Conservation (phyloP, 2,329 filamentous ascomycete species). For the Colletotrichum cereale region DNA sequence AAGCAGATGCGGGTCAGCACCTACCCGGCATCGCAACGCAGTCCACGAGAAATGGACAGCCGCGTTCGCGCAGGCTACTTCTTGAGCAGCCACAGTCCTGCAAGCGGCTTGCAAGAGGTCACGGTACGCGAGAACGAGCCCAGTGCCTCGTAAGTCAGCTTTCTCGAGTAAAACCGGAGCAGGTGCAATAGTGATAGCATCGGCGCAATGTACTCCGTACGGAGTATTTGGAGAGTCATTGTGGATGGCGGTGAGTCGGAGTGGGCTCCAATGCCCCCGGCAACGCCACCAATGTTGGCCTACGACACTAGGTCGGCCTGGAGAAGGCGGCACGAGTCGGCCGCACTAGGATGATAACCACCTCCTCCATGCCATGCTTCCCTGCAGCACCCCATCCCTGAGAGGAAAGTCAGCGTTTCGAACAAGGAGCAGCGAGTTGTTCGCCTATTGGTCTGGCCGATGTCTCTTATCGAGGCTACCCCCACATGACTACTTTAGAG, state of each 20-base stretch:
- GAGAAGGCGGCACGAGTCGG: conserved; percentile 32
- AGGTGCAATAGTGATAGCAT: conserved; percentile 16
- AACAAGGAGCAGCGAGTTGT: conserved; percentile 17
- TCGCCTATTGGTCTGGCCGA: conserved; percentile 25
- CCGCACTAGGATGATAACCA: conserved; percentile 27
- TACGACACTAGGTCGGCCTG: conserved; percentile 18
- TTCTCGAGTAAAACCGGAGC: conserved; percentile 23
- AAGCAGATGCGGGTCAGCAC: not conserved
- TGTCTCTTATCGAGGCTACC: conserved; percentile 34
- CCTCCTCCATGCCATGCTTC: conserved; percentile 27
- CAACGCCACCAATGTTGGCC: conserved; percentile 29
- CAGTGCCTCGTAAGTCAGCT: conserved; percentile 24
- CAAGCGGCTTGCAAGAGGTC: not conserved
- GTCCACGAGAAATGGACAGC: not conserved
- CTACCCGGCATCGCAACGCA: conserved; percentile 32
- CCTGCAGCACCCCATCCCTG: conserved; percentile 28
- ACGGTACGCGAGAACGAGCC: conserved; percentile 8
- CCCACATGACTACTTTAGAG: conserved; percentile 38
- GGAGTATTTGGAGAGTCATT: conserved; percentile 14
- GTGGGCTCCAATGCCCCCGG: conserved; percentile 18
- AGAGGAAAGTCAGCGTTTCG: conserved; percentile 33
- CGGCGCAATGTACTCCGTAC: conserved; percentile 21
- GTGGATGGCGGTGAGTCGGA: conserved; percentile 38
- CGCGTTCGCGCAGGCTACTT: not conserved
- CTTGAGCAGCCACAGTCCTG: not conserved